Percentiles rank a stretch among this genome's conserved stretches.
phyloP scores from a whole-genome alignment of 192 early-diverging fungal species.

The Podila epicladia region DNA sequence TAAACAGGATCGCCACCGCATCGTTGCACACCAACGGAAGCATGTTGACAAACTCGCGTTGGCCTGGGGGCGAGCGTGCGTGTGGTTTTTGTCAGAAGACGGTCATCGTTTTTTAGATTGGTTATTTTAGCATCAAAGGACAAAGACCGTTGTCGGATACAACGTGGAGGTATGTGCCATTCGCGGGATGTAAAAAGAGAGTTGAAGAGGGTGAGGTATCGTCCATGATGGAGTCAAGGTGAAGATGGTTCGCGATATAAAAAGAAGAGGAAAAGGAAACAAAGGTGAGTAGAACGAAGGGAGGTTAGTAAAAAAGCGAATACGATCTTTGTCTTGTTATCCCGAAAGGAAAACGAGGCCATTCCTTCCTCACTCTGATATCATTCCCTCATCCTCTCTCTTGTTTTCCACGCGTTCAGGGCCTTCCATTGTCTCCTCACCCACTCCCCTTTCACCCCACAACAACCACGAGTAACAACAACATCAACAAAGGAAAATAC shows the following conservation, averaged over 20 bases:
- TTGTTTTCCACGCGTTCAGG: background rate
- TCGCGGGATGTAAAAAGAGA: background rate
- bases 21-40: slow-evolving; percentile 97
- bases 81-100: slow-evolving; percentile 7
- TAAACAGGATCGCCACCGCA: slow-evolving; percentile 93
- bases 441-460: too few species aligned
- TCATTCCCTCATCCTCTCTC: background rate
- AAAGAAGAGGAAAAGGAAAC: background rate
- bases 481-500: too few species aligned
- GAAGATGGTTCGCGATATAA: background rate
- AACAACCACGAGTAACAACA: too few species aligned
- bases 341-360: background rate
- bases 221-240: background rate
- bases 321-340: background rate
- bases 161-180: too few species aligned
- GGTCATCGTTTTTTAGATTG: slow-evolving; percentile 16
- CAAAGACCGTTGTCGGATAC: too few species aligned
- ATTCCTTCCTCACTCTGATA: background rate
- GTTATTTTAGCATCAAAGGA: background rate
- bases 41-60: slow-evolving; percentile 98
- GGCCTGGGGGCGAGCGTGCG: slow-evolving; percentile 63
- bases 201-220: background rate
- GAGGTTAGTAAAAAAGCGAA: background rate
- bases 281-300: background rate
- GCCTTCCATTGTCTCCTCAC: too few species aligned